Conservation (phyloP, 345 rosid species). For the Citrus reticulata region DNA sequence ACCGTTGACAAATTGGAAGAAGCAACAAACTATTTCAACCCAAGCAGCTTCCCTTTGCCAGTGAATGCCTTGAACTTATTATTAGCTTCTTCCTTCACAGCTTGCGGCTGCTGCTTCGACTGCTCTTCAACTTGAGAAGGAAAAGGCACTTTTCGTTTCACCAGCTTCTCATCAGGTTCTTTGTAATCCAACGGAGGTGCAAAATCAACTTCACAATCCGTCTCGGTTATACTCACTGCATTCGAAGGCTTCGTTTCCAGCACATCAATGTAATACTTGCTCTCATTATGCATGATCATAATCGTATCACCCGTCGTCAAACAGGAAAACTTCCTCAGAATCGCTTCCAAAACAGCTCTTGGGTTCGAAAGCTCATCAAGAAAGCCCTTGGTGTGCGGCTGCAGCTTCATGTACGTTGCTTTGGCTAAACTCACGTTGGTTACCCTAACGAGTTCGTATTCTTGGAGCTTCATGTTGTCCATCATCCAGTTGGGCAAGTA, state of each 20-base stretch:
- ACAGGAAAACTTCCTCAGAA: constrained; percentile 17
- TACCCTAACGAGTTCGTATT: constrained; percentile 8
- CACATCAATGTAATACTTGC: constrained; percentile 8
- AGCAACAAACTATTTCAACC: no score
- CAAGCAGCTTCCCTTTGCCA: no score
- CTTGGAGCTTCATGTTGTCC: constrained; percentile 21
- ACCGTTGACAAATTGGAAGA: no score
- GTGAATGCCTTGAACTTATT: no score
- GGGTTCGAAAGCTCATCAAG: constrained; percentile 10
- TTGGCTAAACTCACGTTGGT: neutral
- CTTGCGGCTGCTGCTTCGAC: no score
- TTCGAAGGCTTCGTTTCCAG: constrained; percentile 16
- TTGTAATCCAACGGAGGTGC: no score
- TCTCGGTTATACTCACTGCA: no score
- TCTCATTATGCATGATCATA: constrained; percentile 3
- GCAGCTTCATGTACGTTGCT: constrained; percentile 20
- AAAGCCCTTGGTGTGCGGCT: constrained; percentile 27
- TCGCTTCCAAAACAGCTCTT: constrained; percentile 20
- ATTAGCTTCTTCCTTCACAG: no score
- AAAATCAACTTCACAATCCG: no score
- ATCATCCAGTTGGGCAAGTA: constrained; percentile 28
- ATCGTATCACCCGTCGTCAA: constrained; percentile 29
- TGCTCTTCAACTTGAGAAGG: no score
- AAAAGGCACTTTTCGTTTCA: no score
- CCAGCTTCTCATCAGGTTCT: no score